Evolutionary conservation across 768 basidiomycete genomes (phyloP).

Genomic region (Tricholoma sp.): DNA sequence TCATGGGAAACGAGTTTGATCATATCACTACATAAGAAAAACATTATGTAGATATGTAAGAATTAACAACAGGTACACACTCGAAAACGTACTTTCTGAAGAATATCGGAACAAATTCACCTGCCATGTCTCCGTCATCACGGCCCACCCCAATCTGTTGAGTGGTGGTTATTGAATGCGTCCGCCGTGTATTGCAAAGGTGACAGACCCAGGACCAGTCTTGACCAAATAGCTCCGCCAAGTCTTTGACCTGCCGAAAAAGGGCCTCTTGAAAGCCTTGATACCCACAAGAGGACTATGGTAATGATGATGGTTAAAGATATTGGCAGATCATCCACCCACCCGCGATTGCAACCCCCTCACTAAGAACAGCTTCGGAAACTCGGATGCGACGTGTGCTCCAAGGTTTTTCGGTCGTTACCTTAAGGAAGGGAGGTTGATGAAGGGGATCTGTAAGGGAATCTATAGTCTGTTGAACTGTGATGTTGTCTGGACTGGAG

Average conservation of each 20-base stretch:
- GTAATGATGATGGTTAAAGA: background rate
- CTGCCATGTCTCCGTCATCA: conserved; percentile 49
- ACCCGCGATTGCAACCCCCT: conserved; percentile 37
- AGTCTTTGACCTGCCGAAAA: conserved; percentile 46
- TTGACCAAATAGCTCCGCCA: conserved; percentile 47
- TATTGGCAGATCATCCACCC: conserved; percentile 7
- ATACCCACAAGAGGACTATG: conserved; percentile 30
- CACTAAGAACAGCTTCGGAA: conserved; percentile 38
- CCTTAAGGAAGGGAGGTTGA: conserved; percentile 24
- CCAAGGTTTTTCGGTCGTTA: conserved; percentile 47
- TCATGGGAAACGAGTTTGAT: conserved; percentile 36
- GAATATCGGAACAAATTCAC: conserved; percentile 63
- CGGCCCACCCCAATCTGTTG: conserved; percentile 54
- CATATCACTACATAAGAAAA: conserved; percentile 10
- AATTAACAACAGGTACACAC: conserved; percentile 2
- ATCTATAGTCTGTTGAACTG: conserved; percentile 41
- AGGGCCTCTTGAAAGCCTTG: too few relatives aligned
- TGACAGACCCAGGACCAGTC: conserved; percentile 48
- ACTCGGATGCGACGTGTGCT: conserved; percentile 44
- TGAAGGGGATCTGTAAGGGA: conserved; percentile 37
- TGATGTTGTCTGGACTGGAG: conserved; percentile 43
- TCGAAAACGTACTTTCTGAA: conserved; percentile 39
- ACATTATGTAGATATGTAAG: background rate
- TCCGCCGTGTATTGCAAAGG: background rate
- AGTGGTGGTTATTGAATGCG: background rate